phyloP scores from a whole-genome alignment of 306 rosid genomes.

The Lathyrus tuberosus region DNA sequence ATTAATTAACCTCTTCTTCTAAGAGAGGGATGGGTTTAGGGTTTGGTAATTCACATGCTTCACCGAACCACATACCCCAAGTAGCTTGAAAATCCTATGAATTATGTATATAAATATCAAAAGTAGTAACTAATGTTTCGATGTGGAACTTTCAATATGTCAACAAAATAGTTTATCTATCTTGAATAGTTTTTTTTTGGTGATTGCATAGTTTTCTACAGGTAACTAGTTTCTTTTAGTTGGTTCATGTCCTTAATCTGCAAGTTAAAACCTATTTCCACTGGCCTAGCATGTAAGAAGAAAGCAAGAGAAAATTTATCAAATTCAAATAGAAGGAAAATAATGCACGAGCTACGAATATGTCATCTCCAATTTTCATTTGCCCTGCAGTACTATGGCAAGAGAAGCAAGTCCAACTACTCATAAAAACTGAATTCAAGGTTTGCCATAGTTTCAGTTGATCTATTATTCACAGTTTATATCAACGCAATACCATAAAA shows the following conservation, averaged over 20 bases:
- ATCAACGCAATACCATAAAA: no score
- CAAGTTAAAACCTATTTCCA: no score
- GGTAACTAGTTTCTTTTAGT: no score
- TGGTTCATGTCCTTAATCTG: no score
- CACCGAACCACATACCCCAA: neutral
- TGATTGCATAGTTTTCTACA: neutral
- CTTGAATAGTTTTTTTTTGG: neutral
- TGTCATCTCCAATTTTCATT: neutral
- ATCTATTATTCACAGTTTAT: no score
- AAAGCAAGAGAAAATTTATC: no score
- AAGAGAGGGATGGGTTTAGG: neutral
- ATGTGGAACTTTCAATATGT: neutral
- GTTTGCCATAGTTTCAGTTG: no score
- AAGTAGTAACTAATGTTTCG: neutral
- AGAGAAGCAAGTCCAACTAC: no score
- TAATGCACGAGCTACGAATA: neutral
- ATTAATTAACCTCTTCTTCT: fast-evolving
- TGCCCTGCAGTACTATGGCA: neutral
- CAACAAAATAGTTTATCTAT: neutral
- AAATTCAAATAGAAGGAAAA: no score
- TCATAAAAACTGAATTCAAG: no score
- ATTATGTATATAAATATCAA: neutral
- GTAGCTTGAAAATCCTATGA: fast-evolving
- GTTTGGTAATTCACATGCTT: neutral
- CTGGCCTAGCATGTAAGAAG: no score